Evolutionary conservation across 2,329 filamentous ascomycete genomes (phyloP).

Genomic region (Fusarium pseudoanthophilum): DNA sequence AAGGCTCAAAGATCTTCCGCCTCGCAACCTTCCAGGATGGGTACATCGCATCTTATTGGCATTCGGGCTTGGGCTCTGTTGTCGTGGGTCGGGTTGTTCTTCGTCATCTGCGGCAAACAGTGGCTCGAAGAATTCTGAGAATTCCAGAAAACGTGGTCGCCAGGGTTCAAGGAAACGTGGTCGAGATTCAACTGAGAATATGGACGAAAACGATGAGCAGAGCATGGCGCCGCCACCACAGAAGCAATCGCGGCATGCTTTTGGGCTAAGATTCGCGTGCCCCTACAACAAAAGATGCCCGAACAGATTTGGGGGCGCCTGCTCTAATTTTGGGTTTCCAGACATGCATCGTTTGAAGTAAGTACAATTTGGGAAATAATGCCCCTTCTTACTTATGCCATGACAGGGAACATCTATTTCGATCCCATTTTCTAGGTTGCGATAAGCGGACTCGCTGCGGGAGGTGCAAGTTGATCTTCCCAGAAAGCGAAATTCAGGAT

Average conservation of each 20-base stretch:
- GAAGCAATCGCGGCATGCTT: background rate
- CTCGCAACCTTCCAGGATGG: background rate
- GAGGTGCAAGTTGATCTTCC: background rate
- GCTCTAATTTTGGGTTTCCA: background rate
- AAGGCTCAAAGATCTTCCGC: background rate
- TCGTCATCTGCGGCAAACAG: background rate
- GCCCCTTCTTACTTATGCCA: background rate
- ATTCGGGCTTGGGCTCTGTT: background rate
- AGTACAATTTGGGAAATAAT: background rate
- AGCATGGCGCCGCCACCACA: background rate
- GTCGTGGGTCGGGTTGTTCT: background rate
- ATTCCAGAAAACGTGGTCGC: too few species aligned
- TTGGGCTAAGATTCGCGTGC: background rate
- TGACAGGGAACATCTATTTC: background rate
- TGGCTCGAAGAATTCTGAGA: background rate
- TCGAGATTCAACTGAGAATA: background rate
- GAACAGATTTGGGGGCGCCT: background rate
- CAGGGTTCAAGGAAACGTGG: background rate
- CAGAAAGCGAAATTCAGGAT: background rate
- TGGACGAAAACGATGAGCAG: background rate
- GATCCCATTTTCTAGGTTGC: background rate
- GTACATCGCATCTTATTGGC: background rate
- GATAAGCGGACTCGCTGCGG: background rate
- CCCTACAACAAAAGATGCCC: background rate
- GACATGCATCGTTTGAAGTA: background rate